Evolutionary conservation across 2,329 filamentous ascomycete genomes (phyloP).

Genomic region (Penicillium paneum): DNA sequence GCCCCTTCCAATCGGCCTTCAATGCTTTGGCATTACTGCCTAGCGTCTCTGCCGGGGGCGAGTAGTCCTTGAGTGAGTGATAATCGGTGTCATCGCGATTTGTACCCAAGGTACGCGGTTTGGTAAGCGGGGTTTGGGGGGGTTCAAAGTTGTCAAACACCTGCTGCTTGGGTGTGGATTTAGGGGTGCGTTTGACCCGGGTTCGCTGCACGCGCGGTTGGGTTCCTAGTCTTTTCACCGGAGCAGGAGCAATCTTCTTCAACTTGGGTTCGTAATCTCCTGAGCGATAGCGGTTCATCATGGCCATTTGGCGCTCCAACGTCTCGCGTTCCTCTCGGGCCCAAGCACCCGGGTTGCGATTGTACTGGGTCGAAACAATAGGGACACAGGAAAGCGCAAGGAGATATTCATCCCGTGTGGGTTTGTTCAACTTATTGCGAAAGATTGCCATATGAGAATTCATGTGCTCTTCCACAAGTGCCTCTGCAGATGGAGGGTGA

Average conservation of each 20-base stretch:
- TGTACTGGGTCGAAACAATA: slow-evolving; percentile 42
- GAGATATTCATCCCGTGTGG: slow-evolving; percentile 45
- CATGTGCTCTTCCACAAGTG: slow-evolving; percentile 43
- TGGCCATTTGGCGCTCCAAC: slow-evolving; percentile 39
- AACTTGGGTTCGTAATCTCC: slow-evolving; percentile 30
- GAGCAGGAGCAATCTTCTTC: slow-evolving; percentile 43
- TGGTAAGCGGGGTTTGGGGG: slow-evolving; percentile 36
- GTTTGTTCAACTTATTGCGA: slow-evolving; percentile 41
- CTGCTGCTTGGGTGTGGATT: slow-evolving; percentile 42
- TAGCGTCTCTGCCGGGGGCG: slow-evolving; percentile 65
- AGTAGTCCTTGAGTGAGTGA: slow-evolving; percentile 66
- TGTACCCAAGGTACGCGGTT: slow-evolving; percentile 49
- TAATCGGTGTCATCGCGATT: slow-evolving; percentile 84
- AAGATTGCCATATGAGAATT: slow-evolving; percentile 43
- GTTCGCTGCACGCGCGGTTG: slow-evolving; percentile 32
- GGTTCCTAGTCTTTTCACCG: slow-evolving; percentile 28
- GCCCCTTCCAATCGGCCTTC: slow-evolving; percentile 85
- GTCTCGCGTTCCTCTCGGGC: slow-evolving; percentile 43
- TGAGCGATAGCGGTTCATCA: slow-evolving; percentile 41
- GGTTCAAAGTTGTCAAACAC: slow-evolving; percentile 38
- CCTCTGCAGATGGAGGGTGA: slow-evolving; percentile 32
- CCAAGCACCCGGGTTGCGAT: slow-evolving; percentile 45
- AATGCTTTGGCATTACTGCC: slow-evolving; percentile 65
- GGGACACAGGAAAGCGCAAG: slow-evolving; percentile 45
- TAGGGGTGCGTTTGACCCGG: slow-evolving; percentile 40